Evolutionary conservation across 1,139 yeast genomes (phyloP), one percentile per base, ranked within the genome.

Genomic region (Martiniozyma asiatica): DNA sequence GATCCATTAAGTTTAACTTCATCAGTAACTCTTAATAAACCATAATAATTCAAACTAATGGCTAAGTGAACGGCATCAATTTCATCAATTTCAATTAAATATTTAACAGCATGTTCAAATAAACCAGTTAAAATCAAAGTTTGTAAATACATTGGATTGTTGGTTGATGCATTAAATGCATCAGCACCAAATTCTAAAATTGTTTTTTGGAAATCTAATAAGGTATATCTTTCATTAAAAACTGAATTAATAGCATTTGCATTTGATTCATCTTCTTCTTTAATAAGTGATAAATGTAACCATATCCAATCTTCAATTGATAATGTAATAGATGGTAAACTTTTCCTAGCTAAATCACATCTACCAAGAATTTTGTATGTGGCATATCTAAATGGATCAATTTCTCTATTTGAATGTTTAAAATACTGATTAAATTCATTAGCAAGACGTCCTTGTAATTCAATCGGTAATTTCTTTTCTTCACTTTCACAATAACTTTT

Each of bases 251-350:
- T 61, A 27, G 78, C 68, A 35, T 63, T 68, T 23, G 55, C 55
- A 30, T 59, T 61, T 42, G 76, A 85, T 31, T 63, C 68, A 24
- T 53, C 55, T 30, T 60, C 63, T 44, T 80, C 92, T 36, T 76
- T 72, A 12, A 80, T 71, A 20, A 87, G 63, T 48, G 76, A 68
- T 35, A 89, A 65, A 55, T 89, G 96, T 50, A 81, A 71, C 99
- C 98, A 89, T 33, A 87, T 56, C 98, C 98, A 89, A 55, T 89
- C 98, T 53, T 89, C 98, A 31, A 87, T 71, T 37, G 93, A 81
- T 27, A 75, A 58, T 26, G 87, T 74, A 29, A 89, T 77, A 17
- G 66, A 61, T 3, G 95, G 92, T 32, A 87, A 65, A n/a, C 73
- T 65, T 48, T 81, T 82, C 45, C 77, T 72, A 8, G 75, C 62